A percentile compares a stretch with the other conserved stretches of the same genome.
These are phyloP conservation scores for Vicia villosa DNA, from an alignment of 306 rosid species.

Conservation along the genomic window DNA sequence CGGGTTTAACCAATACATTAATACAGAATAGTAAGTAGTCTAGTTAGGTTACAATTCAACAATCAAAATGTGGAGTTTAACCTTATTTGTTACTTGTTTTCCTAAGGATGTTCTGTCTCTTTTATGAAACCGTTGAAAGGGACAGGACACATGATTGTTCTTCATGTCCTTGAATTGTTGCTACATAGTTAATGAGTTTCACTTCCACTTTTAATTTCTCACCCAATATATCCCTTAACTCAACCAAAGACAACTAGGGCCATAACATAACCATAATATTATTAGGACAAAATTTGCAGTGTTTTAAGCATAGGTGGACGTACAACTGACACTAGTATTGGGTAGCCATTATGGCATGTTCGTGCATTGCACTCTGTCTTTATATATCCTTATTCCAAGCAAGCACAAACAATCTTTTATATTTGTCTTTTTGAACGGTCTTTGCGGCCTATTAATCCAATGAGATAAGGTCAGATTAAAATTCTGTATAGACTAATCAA, in stretches of 20 bases:
- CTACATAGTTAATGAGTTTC: constrained; percentile 16
- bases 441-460: neutral
- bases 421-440: too few relatives aligned
- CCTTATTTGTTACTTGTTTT: neutral
- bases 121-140: constrained; percentile 35
- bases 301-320: constrained; percentile 28
- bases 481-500: too few relatives aligned
- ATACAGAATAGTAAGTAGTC: neutral
- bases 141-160: constrained; percentile 53
- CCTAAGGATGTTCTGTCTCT: constrained; percentile 14
- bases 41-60: neutral
- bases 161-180: constrained; percentile 45
- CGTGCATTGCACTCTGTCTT: constrained; percentile 22
- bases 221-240: constrained; percentile 10
- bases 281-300: constrained; percentile 6
- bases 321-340: constrained; percentile 43
- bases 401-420: constrained; percentile 21
- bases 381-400: neutral
- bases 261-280: constrained; percentile 17
- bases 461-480: too few relatives aligned
- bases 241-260: constrained; percentile 21
- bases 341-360: constrained; percentile 35
- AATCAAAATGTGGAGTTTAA: neutral
- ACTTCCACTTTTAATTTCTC: constrained; percentile 17
- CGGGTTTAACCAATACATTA: neutral